A percentile compares a stretch with the other conserved stretches of the same genome.
These are phyloP conservation scores for Dalbergia oliveri DNA, from an alignment of 306 rosid species.

Conservation along the genomic window DNA sequence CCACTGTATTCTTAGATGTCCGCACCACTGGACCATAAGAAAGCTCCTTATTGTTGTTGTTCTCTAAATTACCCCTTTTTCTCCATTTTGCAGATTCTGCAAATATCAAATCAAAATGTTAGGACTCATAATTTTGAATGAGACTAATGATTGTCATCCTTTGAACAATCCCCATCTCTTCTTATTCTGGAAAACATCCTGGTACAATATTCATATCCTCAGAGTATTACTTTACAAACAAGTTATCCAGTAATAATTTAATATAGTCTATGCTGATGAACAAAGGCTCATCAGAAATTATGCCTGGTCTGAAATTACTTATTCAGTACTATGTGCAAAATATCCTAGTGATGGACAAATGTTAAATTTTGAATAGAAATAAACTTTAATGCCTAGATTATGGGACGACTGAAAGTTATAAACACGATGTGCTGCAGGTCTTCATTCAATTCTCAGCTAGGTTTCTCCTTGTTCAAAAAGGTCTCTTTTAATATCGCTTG, in stretches of 20 bases:
- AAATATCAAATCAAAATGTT: conserved; percentile 44
- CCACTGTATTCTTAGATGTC: conserved; percentile 89
- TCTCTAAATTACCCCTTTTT: conserved; percentile 45
- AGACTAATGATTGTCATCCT: background rate
- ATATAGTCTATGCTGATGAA: background rate
- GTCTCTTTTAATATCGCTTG: conserved; percentile 29
- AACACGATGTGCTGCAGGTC: background rate
- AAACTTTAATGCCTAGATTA: background rate
- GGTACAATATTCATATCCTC: background rate
- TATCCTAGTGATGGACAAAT: background rate
- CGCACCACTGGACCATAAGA: conserved; percentile 74
- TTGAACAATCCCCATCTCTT: background rate
- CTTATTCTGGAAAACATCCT: background rate
- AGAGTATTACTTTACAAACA: conserved; percentile 1
- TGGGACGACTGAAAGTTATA: background rate
- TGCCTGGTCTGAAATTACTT: conserved; percentile 17
- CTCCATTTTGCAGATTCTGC: conserved; percentile 57
- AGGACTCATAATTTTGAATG: conserved; percentile 24
- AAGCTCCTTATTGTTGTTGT: conserved; percentile 49
- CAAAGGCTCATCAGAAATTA: conserved; percentile 14
- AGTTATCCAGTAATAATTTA: background rate
- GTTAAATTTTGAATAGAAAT: conserved; percentile 16
- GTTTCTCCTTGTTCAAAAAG: conserved; percentile 23
- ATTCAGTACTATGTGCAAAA: conserved; percentile 2
- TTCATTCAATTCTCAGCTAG: conserved; percentile 26